Evolutionary conservation across 768 basidiomycete genomes (phyloP), one percentile per base, ranked within the genome.

Genomic region (Serendipita indica): DNA sequence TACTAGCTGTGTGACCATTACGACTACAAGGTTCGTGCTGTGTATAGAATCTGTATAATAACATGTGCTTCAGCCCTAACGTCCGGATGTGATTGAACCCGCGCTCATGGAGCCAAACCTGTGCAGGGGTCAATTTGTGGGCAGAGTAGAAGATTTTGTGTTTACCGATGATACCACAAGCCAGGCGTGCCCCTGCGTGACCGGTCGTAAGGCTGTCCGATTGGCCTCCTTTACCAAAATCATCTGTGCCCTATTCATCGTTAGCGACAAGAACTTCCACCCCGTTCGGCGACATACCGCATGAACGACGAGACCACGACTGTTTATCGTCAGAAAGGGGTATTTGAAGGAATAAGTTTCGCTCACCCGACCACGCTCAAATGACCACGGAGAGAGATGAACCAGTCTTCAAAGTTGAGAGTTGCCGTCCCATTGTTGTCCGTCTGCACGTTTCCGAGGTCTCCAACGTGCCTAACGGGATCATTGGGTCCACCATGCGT

Each of bases 101-200:
- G n/a, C n/a, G n/a, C n/a, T n/a, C n/a, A n/a, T n/a, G n/a, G n/a
- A n/a, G n/a, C n/a, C n/a, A n/a, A n/a, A n/a, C n/a, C n/a, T n/a
- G n/a, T n/a, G n/a, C n/a, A n/a, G n/a, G n/a, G n/a, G n/a, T n/a
- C n/a, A n/a, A n/a, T n/a, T n/a, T n/a, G n/a, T n/a, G n/a, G n/a
- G n/a, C n/a, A n/a, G n/a, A n/a, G n/a, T n/a, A n/a, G n/a, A n/a
- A n/a, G n/a, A n/a, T 65, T 54, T 35, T 45, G 58, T 57, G 37
- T 68, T 59, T 67, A 79, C 84, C 86, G 63, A 89, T 85, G 56
- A 89, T 79, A 64, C 87, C 88, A 65, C 89, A 90, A 12, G 89
- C 87, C n/a, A 79, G 76, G 59, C 86, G 75, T 30, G 74, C 80
- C 10, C 84, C 83, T 14, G 88, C 83, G 65, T 89, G 86, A 6